phyloP scores from a whole-genome alignment of 2,329 filamentous ascomycete species.

The Trichophyton verrucosum region DNA sequence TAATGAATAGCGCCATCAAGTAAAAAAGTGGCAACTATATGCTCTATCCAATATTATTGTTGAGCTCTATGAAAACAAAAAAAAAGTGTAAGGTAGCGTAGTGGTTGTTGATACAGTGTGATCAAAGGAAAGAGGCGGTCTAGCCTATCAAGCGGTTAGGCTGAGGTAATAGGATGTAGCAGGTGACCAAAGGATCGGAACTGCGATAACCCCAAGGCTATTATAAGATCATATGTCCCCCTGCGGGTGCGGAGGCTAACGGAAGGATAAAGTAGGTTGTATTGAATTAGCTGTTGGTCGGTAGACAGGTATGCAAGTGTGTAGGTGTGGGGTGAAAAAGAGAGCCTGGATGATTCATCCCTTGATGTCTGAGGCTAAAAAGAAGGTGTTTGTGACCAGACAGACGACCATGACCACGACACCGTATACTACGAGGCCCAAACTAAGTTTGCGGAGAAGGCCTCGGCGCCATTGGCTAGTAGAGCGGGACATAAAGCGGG shows the following conservation, averaged over 20 bases:
- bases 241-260: neutral
- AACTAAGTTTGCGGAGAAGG: slow-evolving; percentile 56
- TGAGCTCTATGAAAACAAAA: neutral
- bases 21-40: too few species aligned
- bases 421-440: slow-evolving; percentile 72
- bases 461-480: slow-evolving; percentile 51
- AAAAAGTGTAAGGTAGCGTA: neutral
- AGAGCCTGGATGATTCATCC: neutral
- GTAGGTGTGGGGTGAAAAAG: too few species aligned
- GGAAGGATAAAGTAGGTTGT: neutral
- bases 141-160: neutral
- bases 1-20: too few species aligned
- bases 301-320: too few species aligned
- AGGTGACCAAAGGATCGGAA: neutral
- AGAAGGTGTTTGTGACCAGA: slow-evolving; percentile 72
- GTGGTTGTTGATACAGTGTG: neutral
- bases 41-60: too few species aligned
- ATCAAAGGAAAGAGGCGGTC: neutral
- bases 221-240: slow-evolving; percentile 1
- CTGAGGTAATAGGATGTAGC: neutral
- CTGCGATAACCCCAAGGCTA: neutral
- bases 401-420: slow-evolving; percentile 80
- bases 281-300: neutral
- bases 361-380: slow-evolving; percentile 45
- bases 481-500: slow-evolving; percentile 48